Evolutionary conservation across 2,329 filamentous ascomycete species (phyloP).

Genomic region (Stagonosporopsis chrysanthemi): DNA sequence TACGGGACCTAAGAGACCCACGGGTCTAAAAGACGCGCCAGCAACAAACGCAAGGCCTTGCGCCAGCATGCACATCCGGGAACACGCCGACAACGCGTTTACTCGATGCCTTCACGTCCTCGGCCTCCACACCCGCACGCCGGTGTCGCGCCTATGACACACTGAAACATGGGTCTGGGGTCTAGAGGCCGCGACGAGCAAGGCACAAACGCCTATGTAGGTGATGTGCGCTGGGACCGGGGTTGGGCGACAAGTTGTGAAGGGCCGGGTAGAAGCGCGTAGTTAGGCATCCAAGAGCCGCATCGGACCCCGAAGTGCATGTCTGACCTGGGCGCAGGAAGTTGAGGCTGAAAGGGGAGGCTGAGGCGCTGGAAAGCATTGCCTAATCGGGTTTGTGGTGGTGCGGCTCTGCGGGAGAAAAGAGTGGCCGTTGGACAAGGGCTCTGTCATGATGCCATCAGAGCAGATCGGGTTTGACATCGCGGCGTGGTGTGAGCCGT

Average conservation of each 20-base stretch:
- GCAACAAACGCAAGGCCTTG: slow-evolving; percentile 4
- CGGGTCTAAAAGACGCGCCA: slow-evolving; percentile 8
- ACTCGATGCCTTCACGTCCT: slow-evolving; percentile 5
- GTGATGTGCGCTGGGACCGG: slow-evolving; percentile 15
- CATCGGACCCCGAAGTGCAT: neutral
- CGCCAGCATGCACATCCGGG: slow-evolving; percentile 6
- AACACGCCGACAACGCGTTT: slow-evolving; percentile 3
- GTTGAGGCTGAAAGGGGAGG: slow-evolving; percentile 11
- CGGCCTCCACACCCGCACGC: neutral
- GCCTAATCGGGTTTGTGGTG: slow-evolving; percentile 1
- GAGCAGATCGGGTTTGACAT: slow-evolving; percentile 2
- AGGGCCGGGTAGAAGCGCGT: slow-evolving; percentile 12
- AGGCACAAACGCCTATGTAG: slow-evolving; percentile 9
- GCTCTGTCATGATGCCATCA: neutral
- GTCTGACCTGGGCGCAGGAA: neutral
- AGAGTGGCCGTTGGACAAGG: neutral
- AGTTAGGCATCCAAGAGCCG: slow-evolving; percentile 4
- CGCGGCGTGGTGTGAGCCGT: neutral
- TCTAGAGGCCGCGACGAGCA: neutral
- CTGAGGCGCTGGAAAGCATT: slow-evolving; percentile 5
- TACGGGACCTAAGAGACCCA: slow-evolving; percentile 20
- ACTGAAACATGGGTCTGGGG: slow-evolving; percentile 8
- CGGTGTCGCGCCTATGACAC: slow-evolving; percentile 11
- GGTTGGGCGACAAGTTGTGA: neutral
- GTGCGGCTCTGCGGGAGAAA: slow-evolving; percentile 16